Base-by-base conservation (phyloP, 2,329 filamentous ascomycete species). In the Dactylellina cionopaga region DNA sequence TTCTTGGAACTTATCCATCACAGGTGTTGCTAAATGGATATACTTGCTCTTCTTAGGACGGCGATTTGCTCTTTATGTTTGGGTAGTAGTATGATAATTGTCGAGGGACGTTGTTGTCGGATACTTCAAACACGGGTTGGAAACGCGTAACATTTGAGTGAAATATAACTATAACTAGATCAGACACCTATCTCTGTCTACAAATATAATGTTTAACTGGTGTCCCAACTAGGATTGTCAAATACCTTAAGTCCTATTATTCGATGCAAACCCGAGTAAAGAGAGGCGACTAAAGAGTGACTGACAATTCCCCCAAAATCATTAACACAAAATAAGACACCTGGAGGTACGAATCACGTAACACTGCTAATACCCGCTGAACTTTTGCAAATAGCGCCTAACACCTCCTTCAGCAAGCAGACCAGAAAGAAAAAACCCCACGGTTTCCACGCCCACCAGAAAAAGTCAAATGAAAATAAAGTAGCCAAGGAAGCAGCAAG, bases 391-490 rank as follows among this genome's bases (percentile, higher is more conserved):
- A 22, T 25, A 24, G 43, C 19, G 59, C 58, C 49, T 6, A 65
- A 56, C 51, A 51, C 58, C 60, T 17, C 22, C 31, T 56, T 58
- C 49, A 35, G 17, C 43, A 43, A 24, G 37, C 41, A 27, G 33
- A 17, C 31, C 11, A 33, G 54, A 44, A 65, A 37, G 37, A 46
- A 44, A 35, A 58, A 27, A 29, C 37, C 44, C 22, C 49, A 68
- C 19, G 43, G 49, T 24, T 47, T 44, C 25, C 29, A 41, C 37
- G 43, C 55, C 56, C 41, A 37, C 10, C 24, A 33, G 64, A 52
- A 37, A 39, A 24, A 41, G 37, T 10, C 43, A 66, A 54, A 43
- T 27, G 33, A 19, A 62, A 66, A 54, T 19, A 35, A 49, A 59
- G n/a, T n/a, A n/a, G n/a, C n/a, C n/a, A n/a, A n/a, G n/a, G n/a